These are phyloP conservation scores for Pichia phayaonensis DNA, from an alignment of 805 yeast species.

Conservation along the genomic window DNA sequence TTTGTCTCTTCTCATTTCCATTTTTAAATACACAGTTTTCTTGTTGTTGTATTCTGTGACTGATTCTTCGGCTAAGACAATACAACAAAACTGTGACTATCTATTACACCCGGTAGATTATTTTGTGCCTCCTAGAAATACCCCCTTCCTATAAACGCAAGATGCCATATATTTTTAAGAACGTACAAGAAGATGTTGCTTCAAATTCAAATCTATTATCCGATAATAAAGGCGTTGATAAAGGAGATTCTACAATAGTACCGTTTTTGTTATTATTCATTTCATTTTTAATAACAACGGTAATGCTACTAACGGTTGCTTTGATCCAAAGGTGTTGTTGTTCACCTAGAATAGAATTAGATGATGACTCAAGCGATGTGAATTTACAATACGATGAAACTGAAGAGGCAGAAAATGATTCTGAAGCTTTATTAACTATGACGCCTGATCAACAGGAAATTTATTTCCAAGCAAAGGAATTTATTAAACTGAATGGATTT, in stretches of 20 bases:
- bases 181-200: not conserved
- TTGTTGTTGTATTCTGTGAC: no score
- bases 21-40: no score
- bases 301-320: not conserved
- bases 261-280: conserved; percentile 1
- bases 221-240: not conserved
- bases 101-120: not conserved
- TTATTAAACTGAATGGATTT: conserved; percentile 33
- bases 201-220: not conserved
- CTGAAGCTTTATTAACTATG: conserved; percentile 49
- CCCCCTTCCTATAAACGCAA: not conserved
- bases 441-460: conserved; percentile 63
- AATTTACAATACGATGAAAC: conserved; percentile 4
- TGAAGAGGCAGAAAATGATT: conserved; percentile 48
- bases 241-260: not conserved
- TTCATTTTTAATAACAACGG: not conserved
- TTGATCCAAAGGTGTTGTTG: conserved; percentile 5
- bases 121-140: not conserved
- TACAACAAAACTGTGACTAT: not conserved
- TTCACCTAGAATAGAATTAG: not conserved
- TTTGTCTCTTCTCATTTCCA: no score
- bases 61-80: no score
- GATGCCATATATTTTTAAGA: not conserved
- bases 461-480: conserved; percentile 60
- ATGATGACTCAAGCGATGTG: not conserved